Percentiles rank a stretch among this genome's conserved stretches.
Evolutionary conservation across 2,329 filamentous ascomycete species (phyloP).

Genomic region (Scopulariopsis brevicaulis): DNA sequence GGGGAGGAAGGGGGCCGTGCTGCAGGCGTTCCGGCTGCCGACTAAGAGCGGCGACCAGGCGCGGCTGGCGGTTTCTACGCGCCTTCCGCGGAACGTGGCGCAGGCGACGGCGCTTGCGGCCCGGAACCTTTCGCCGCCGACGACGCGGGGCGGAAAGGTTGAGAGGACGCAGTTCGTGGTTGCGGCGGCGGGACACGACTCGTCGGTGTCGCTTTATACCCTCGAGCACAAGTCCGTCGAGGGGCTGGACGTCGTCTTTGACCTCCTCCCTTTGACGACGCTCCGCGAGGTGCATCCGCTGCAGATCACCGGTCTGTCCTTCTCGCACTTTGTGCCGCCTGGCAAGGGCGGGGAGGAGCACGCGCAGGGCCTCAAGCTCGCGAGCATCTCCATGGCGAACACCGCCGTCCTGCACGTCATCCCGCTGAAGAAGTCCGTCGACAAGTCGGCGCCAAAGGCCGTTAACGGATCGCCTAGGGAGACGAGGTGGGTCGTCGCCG

Average conservation of each 20-base stretch:
- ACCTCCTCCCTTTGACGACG: conserved; percentile 39
- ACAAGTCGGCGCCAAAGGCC: conserved; percentile 19
- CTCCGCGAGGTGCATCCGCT: conserved; percentile 42
- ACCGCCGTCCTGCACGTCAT: conserved; percentile 72
- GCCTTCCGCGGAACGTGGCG: conserved; percentile 56
- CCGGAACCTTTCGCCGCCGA: conserved; percentile 49
- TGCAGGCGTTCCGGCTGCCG: conserved; percentile 45
- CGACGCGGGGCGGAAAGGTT: conserved; percentile 33
- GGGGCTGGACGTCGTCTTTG: conserved; percentile 35
- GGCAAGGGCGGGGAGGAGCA: conserved; percentile 35
- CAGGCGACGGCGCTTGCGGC: conserved; percentile 72
- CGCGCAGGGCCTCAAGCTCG: conserved; percentile 51
- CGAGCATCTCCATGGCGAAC: conserved; percentile 71
- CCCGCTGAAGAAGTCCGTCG: conserved; percentile 42
- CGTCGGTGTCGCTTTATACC: conserved; percentile 67
- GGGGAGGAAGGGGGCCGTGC: conserved; percentile 41
- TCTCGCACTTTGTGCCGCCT: conserved; percentile 46
- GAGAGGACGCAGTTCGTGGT: conserved; percentile 67
- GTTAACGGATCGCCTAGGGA: conserved; percentile 30
- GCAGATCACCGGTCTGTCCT: conserved; percentile 47
- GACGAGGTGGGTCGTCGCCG: conserved; percentile 59
- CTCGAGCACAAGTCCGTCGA: conserved; percentile 51
- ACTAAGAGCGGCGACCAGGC: conserved; percentile 19
- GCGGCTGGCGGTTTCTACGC: conserved; percentile 37
- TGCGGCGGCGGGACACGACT: conserved; percentile 70